These are phyloP conservation scores for Tephrocybe sp. DNA, from an alignment of 768 basidiomycete genomes.

Conservation along the genomic window DNA sequence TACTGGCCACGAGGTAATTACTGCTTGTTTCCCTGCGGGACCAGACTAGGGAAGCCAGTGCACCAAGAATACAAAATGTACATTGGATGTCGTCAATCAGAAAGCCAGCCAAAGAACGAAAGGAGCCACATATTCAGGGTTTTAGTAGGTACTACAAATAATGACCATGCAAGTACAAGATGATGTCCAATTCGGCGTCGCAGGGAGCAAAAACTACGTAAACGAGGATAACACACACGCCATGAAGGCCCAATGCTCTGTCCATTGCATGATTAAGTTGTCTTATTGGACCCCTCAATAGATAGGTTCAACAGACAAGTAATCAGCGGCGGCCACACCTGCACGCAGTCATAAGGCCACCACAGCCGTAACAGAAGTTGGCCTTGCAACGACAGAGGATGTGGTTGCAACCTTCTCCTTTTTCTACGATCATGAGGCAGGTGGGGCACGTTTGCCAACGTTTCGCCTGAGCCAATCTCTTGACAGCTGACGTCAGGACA, in stretches of 20 bases:
- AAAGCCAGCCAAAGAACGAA: too few relatives aligned
- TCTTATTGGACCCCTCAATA: not conserved
- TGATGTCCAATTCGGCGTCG: not conserved
- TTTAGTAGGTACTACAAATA: not conserved
- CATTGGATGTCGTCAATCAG: too few relatives aligned
- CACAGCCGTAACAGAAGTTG: conserved; percentile 69
- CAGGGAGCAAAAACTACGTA: not conserved
- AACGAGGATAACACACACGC: too few relatives aligned
- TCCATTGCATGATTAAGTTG: too few relatives aligned
- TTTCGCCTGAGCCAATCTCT: conserved; percentile 40
- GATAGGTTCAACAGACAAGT: too few relatives aligned
- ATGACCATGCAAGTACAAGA: not conserved
- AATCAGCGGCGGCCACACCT: conserved; percentile 51
- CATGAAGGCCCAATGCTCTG: too few relatives aligned
- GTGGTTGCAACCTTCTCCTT: conserved; percentile 58
- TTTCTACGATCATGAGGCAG: conserved; percentile 56
- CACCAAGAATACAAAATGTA: too few relatives aligned
- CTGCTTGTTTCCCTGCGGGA: too few relatives aligned
- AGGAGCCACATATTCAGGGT: too few relatives aligned
- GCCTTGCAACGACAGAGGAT: conserved; percentile 61
- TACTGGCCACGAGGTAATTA: too few relatives aligned
- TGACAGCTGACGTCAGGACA: conserved; percentile 37
- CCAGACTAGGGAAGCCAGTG: too few relatives aligned
- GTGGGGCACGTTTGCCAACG: conserved; percentile 66
- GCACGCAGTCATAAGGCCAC: conserved; percentile 42